A percentile compares a stretch with the other conserved stretches of the same genome.
Evolutionary conservation across 352 stramenopile genomes (phyloP).

Genomic region (Phytophthora colocasiae): DNA sequence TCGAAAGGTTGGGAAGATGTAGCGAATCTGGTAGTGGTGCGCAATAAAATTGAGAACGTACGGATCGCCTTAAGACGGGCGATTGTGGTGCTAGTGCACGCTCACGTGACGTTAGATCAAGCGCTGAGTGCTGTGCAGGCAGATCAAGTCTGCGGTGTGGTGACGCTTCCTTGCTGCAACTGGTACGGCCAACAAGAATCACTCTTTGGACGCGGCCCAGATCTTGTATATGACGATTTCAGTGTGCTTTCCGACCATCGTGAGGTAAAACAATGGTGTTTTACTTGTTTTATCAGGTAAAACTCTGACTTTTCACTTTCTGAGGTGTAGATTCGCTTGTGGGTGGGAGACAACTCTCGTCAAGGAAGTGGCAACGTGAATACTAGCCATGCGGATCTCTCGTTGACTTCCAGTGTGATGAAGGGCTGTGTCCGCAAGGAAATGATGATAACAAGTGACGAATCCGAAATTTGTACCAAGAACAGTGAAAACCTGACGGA

Average conservation of each 20-base stretch:
- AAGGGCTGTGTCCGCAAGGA: constrained; percentile 65
- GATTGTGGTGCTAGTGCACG: constrained; percentile 81
- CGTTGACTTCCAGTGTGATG: constrained; percentile 38
- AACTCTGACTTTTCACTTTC: constrained; percentile 7
- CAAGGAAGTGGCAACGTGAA: constrained; percentile 5
- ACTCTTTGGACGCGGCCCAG: constrained; percentile 56
- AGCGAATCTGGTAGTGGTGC: constrained; percentile 74
- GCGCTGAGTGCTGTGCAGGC: constrained; percentile 70
- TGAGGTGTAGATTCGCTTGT: constrained; percentile 58
- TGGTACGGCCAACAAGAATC: constrained; percentile 80
- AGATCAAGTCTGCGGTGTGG: constrained; percentile 62
- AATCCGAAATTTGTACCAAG: not conserved
- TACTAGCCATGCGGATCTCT: constrained; percentile 26
- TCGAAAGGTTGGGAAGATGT: constrained; percentile 59
- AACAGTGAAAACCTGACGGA: constrained; percentile 2
- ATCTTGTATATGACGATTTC: constrained; percentile 86
- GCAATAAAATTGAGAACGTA: constrained; percentile 88
- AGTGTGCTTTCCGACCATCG: constrained; percentile 82
- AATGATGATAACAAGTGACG: not conserved
- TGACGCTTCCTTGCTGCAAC: constrained; percentile 85
- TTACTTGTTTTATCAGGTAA: not conserved
- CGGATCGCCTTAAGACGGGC: constrained; percentile 63
- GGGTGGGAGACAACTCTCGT: constrained; percentile 26
- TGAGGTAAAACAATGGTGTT: constrained; percentile 45
- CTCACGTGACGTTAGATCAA: constrained; percentile 81